Base-by-base conservation (phyloP, 2,329 filamentous ascomycete genomes). In the Penicillium sp. region DNA sequence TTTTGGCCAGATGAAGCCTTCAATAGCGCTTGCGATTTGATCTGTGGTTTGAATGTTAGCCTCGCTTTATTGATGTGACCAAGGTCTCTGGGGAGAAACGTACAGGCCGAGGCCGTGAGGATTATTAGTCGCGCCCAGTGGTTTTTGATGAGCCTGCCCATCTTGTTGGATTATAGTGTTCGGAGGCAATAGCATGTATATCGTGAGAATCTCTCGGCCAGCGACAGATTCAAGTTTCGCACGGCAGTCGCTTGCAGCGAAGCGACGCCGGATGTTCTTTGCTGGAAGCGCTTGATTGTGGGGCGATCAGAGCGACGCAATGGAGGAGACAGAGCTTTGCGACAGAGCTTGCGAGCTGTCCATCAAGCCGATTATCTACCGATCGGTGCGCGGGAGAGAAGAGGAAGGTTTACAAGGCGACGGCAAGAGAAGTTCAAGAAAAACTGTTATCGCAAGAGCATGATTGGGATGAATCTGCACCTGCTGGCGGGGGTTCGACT, bases 71-170 rank as follows among this genome's bases (percentile, higher is more conserved):
- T 7, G 22, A 42, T 43, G 38, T 3, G 4, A 8, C 25, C n/a
- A 38, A 14, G 7, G 12, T 25, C 20, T 20, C 12, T 20, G 20
- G 31, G 10, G 14, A 17, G 39, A 52, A 45, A 77, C 83, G 55
- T 86, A 92, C 90, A 93, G 58, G 82, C 77, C 68, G 91, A 89
- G 39, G 95, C 92, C 31, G 91, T 91, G 75, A 99, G 82, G 78
- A 96, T 85, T 73, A 99, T 95, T 72, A 99, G 88, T 62, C 95
- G 90, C 69, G 92, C 95, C 92, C 92, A 96, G 83, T 99, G 95
- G 82, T 98, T 98, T 85, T 99, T 99, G 82, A 99, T 98, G 75
- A 99, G 88, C 80, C 90, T 95, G 78, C 95, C 95, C 95, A 99
- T 99, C 67, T 65, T 49, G 56, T 39, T 38, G 20, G 17, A 54